Evolutionary conservation across 345 rosid genomes (phyloP), one percentile per base, ranked within the genome.

Genomic region (Balakata baccata): DNA sequence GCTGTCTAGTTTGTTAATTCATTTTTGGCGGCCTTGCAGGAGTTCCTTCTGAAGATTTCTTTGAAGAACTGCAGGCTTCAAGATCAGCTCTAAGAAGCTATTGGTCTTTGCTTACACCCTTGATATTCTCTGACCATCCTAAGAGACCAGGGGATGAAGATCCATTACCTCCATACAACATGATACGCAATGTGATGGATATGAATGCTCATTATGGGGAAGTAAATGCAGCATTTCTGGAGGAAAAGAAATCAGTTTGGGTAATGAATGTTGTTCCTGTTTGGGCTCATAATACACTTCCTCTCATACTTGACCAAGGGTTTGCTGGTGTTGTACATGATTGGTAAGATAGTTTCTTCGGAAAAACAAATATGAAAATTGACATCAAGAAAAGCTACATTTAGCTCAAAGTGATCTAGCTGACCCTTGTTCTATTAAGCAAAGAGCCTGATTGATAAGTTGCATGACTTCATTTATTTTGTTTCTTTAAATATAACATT

Each of bases 131-230:
- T 34, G 99, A 95, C 86, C 99, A 95, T 79, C 99, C 99, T 12
- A 95, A 95, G 84, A 91, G 99, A 82, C 99, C 97, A 0, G 99
- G 98, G 3, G 99, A 95, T 86, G 98, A 95, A 81, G 99, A 91
- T 77, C 99, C 98, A 29, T 83, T 88, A 69, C 97, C 98, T 18
- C 99, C 99, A 61, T 95, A 84, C 79, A 90, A 93, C 85, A 93
- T 95, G 98, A 79, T 95, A 73, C 97, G 97, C 61, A 95, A 95
- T 82, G 99, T 90, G 67, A 93, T 95, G 97, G 99, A 93, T 84
- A 91, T 95, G 99, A 91, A 87, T 84, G 97, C 98, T 80, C 92
- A 81, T 75, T 93, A 87, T 66, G 99, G 99, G 67, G 92, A 89
- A 56, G 79, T 95, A 52, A 91, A 91, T 85, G 77, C 87, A 34